A percentile compares a stretch with the other conserved stretches of the same genome.
phyloP scores from a whole-genome alignment of 176 grass and related monocot genomes.

The Calamus simplicifolius region DNA sequence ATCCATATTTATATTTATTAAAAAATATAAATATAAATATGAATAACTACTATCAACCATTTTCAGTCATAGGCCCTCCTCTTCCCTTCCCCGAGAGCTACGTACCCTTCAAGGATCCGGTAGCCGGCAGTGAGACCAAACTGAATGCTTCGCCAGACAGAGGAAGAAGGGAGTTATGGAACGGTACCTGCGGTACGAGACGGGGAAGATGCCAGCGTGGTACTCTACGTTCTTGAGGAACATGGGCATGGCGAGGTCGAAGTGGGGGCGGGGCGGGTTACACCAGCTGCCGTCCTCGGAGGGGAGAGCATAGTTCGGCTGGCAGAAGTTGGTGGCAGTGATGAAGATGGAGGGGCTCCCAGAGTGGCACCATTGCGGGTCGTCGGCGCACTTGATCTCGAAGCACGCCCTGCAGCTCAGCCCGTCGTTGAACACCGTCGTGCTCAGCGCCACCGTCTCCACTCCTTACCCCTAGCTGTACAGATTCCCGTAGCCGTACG shows the following conservation, averaged over 20 bases:
- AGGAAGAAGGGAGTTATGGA: too few relatives aligned
- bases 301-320: constrained; percentile 9
- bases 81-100: too few relatives aligned
- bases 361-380: not conserved
- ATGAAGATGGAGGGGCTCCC: constrained; percentile 6
- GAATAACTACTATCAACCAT: too few relatives aligned
- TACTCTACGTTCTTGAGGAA: constrained; percentile 10
- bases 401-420: constrained; percentile 10
- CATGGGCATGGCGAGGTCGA: constrained; percentile 18
- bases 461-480: constrained; percentile 11
- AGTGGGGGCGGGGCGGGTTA: constrained; percentile 12
- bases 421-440: constrained; percentile 7
- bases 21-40: too few relatives aligned
- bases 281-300: constrained; percentile 10
- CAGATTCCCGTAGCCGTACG: constrained; percentile 9
- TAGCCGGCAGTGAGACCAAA: too few relatives aligned
- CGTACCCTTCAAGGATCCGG: too few relatives aligned
- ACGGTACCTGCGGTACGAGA: constrained; percentile 8
- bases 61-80: too few relatives aligned
- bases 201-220: constrained; percentile 9
- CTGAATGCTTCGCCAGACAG: too few relatives aligned
- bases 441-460: constrained; percentile 14
- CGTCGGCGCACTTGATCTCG: constrained; percentile 10
- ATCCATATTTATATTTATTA: too few relatives aligned
- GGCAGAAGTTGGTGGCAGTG: constrained; percentile 13